Conservation (phyloP, 2,329 filamentous ascomycete species). For the Trichoderma afroharzianum region DNA sequence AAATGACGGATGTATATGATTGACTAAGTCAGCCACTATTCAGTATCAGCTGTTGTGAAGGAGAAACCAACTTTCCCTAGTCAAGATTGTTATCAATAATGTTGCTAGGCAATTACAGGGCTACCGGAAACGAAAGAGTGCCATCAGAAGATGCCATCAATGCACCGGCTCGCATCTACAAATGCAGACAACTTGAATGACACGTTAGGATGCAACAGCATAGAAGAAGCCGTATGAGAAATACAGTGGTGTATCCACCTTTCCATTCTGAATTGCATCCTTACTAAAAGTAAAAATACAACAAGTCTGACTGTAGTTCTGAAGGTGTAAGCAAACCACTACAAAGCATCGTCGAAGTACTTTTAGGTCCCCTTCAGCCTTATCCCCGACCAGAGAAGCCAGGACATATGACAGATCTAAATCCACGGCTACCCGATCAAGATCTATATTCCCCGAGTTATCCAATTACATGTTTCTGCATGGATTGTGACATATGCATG, state of each 20-base stretch:
- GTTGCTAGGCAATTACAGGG: not conserved
- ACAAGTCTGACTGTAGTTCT: not conserved
- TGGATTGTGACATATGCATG: not conserved
- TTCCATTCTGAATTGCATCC: too few relatives aligned
- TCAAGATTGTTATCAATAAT: not conserved
- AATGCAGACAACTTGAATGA: not conserved
- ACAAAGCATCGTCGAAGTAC: not conserved
- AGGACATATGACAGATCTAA: not conserved
- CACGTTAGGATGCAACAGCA: not conserved
- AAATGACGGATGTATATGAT: not conserved
- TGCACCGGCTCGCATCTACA: not conserved
- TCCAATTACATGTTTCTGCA: not conserved
- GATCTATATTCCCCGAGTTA: not conserved
- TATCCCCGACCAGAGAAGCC: not conserved
- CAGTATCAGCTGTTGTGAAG: not conserved
- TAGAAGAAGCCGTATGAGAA: not conserved
- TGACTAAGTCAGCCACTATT: not conserved
- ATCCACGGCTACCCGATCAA: not conserved
- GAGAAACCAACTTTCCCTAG: not conserved
- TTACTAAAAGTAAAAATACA: not conserved
- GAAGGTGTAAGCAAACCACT: not conserved
- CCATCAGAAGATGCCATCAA: not conserved
- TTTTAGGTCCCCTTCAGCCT: not conserved
- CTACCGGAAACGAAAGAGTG: not conserved
- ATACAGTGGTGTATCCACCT: not conserved